Evolutionary conservation across 2,329 filamentous ascomycete species (phyloP), one percentile per base, ranked within the genome.

Genomic region (Emericellopsis cladophorae): DNA sequence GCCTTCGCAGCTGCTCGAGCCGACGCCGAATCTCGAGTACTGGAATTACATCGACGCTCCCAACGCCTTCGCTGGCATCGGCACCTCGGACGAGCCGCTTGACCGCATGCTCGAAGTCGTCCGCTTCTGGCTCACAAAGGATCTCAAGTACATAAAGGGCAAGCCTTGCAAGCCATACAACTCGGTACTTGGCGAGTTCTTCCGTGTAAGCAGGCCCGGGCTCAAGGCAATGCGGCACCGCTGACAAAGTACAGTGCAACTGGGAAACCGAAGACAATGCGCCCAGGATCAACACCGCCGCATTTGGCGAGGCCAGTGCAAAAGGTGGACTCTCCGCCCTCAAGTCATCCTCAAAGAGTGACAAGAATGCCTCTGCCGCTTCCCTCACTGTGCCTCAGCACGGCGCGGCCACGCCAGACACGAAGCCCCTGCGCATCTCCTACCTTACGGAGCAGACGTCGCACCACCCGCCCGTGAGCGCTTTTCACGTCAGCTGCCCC

Each of bases 151-250:
- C 55, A 86, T 93, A 59, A 96, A 96, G 67, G 90, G 90, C 45
- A 94, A 89, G 67, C 92, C 92, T 35, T 96, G 90, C 78, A 98
- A 98, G 64, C 92, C 92, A 10, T 98, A 98, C 67, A 98, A 98
- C 64, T 95, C 89, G 37, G 89, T 88, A 31, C 66, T 98, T 39
- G 92, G 92, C 48, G 92, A 98, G 66, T 98, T 98, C 66, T 98
- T 98, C 66, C 76, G 88, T 65, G 85, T 89, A 68, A 54, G 79
- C 66, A 32, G 21, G 40, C n/a, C 26, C 22, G 21, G 34, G 7
- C 11, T 12, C 34, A 15, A n/a, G 35, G 12, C 9, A 26, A 38
- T 23, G n/a, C 16, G 31, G 24, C 34, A 36, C 12, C n/a, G 15
- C 23, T 39, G 31, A 29, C 26, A 29, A 12, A 4, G 23, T 34